A percentile compares a stretch with the other conserved stretches of the same genome.
phyloP scores from a whole-genome alignment of 306 rosid genomes.

The Cicer bijugum region DNA sequence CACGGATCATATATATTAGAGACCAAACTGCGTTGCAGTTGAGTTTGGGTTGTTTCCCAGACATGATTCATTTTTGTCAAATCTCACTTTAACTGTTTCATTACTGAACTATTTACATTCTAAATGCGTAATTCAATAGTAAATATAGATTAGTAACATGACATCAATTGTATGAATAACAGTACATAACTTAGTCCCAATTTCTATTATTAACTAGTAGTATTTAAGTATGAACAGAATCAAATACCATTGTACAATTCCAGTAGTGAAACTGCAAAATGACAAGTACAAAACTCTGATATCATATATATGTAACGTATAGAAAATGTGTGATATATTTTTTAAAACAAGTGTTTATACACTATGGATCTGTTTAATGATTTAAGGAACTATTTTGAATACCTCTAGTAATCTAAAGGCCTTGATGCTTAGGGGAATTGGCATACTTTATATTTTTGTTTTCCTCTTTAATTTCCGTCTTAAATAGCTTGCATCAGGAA shows the following conservation, averaged over 20 bases:
- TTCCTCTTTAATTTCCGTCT: not conserved
- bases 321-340: not conserved
- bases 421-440: conserved; percentile 13
- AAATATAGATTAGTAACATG: not conserved
- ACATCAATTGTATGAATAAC: not conserved
- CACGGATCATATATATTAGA: not conserved
- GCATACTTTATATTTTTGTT: not conserved
- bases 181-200: not conserved
- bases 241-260: not conserved
- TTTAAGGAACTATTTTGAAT: conserved; percentile 16
- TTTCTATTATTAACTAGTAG: not conserved
- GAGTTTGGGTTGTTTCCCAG: conserved; percentile 3
- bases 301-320: not conserved
- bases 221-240: conserved; percentile 6
- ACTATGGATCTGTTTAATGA: not conserved
- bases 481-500: conserved; percentile 28
- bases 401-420: not conserved
- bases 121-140: conserved; percentile 1
- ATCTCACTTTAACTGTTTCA: not conserved
- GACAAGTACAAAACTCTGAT: conserved; percentile 17
- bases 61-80: conserved; percentile 15
- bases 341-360: not conserved
- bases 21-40: conserved; percentile 9
- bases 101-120: conserved; percentile 28
- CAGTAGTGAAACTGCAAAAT: conserved; percentile 4